Evolutionary conservation across 2,329 filamentous ascomycete genomes (phyloP), one percentile per base, ranked within the genome.

Genomic region (Delphinella strobiligena): DNA sequence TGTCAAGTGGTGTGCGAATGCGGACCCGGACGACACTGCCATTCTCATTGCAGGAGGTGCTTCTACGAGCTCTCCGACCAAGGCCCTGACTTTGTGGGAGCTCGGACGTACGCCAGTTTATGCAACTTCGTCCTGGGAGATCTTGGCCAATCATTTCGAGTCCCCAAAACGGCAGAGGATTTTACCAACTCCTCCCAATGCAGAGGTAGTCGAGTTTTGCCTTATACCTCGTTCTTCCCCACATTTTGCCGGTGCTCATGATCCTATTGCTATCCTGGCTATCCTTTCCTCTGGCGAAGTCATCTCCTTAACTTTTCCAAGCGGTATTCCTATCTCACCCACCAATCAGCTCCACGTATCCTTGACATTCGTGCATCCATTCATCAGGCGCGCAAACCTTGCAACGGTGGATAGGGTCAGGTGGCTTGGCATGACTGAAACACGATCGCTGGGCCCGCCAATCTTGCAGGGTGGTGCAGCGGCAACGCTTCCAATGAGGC

Each of bases 381-480:
- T 93, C 55, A 76, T 91, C 42, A 82, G 76, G 39, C 77, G 78
- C 37, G 68, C 83, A 37, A 72, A 75, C 12, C 68, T 93, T n/a
- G 73, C 84, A 8, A 73, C 75, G 10, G 68, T 96, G 9, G 80
- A 86, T 35, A 76, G 91, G 19, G 77, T 77, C 5, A 74, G 80
- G 47, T 98, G 91, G 91, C 72, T 96, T 11, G 84, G 85, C 3
- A 81, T 96, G 77, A 75, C 77, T n/a, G 91, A 96, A 59, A 81
- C 75, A 47, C 75, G 89, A 30, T 73, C 78, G 32, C 78, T 82
- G 51, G 88, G 88, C 1, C 87, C 88, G 31, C 71, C 72, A 8
- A 70, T 98, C 29, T 60, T 94, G 2, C 75, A 76, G 47, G 91
- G 91, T 40, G 91, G 91, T 5, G 80, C 78, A 2, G 80, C 83